These are phyloP conservation scores for Brassica balearica DNA, from an alignment of 441 rosid species.

Conservation along the genomic window DNA sequence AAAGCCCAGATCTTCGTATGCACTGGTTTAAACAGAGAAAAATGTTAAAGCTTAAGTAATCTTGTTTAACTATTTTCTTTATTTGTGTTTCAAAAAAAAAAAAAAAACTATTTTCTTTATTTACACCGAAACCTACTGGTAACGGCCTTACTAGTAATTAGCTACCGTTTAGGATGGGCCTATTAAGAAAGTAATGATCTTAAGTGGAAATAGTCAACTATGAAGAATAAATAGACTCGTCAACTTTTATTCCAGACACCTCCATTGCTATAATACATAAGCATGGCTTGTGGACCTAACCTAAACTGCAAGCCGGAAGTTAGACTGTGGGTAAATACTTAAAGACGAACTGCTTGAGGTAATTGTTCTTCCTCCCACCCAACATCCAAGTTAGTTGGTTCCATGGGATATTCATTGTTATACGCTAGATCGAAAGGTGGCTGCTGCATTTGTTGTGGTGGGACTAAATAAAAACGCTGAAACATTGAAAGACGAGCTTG, in stretches of 20 bases:
- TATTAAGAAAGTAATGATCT: not conserved
- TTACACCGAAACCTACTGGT: not conserved
- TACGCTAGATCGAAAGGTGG: constrained; percentile 1
- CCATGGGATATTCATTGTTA: constrained; percentile 36
- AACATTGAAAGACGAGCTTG: constrained; percentile 68
- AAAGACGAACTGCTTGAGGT: constrained; percentile 30
- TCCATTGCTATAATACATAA: constrained; percentile 1
- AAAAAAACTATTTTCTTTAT: not conserved
- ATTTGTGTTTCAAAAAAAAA: no score
- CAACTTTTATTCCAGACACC: not conserved
- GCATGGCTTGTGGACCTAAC: constrained; percentile 20
- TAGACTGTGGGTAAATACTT: constrained; percentile 27
- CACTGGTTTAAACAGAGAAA: not conserved
- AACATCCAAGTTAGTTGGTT: constrained; percentile 30
- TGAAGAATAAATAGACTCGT: not conserved
- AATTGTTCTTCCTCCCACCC: constrained; percentile 33
- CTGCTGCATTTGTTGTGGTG: constrained; percentile 25
- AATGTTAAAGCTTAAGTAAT: not conserved
- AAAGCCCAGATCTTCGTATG: not conserved
- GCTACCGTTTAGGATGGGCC: not conserved
- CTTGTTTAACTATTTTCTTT: not conserved
- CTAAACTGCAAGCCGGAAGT: constrained; percentile 34
- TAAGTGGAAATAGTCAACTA: constrained; percentile 9
- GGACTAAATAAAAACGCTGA: constrained; percentile 48
- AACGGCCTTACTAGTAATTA: not conserved